phyloP scores from a whole-genome alignment of 2,329 filamentous ascomycete genomes.

The Cladosporium sp. region DNA sequence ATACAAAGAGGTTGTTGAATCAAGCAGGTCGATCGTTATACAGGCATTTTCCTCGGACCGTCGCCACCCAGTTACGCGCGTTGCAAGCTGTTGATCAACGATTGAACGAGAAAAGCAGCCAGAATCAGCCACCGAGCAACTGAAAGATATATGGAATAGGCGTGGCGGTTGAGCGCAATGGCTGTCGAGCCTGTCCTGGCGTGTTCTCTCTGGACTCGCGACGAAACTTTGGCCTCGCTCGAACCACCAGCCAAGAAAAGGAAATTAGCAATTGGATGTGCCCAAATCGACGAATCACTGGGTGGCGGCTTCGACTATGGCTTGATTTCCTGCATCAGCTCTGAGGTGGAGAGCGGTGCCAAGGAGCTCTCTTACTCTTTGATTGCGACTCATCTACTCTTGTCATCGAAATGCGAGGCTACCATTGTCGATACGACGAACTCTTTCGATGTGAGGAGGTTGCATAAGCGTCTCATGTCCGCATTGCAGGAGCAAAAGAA shows the following conservation, averaged over 20 bases:
- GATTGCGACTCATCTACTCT: slow-evolving; percentile 44
- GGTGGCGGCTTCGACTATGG: slow-evolving; percentile 42
- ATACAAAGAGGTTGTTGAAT: background rate
- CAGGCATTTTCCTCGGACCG: background rate
- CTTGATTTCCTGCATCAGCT: slow-evolving; percentile 41
- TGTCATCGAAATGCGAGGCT: slow-evolving; percentile 32
- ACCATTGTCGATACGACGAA: slow-evolving; percentile 52
- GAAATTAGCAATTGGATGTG: slow-evolving; percentile 32
- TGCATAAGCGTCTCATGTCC: slow-evolving; percentile 36
- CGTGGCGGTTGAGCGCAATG: background rate
- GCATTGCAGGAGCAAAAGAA: slow-evolving; percentile 20
- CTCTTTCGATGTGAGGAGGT: slow-evolving; percentile 46
- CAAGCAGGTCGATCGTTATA: background rate
- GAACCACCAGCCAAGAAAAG: background rate
- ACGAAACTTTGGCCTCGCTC: background rate
- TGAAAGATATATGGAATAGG: background rate
- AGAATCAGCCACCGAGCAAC: background rate
- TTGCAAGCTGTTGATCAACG: background rate
- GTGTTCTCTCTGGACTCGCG: slow-evolving; percentile 3
- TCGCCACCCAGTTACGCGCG: background rate
- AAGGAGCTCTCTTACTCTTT: slow-evolving; percentile 39
- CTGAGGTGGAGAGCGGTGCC: slow-evolving; percentile 32
- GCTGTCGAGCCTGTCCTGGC: slow-evolving; percentile 10
- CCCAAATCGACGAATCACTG: slow-evolving; percentile 42
- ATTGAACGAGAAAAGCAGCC: background rate